Percentiles rank a stretch among this genome's conserved stretches.
Evolutionary conservation across 2,329 filamentous ascomycete genomes (phyloP).

Genomic region (Trichoderma asperellum): DNA sequence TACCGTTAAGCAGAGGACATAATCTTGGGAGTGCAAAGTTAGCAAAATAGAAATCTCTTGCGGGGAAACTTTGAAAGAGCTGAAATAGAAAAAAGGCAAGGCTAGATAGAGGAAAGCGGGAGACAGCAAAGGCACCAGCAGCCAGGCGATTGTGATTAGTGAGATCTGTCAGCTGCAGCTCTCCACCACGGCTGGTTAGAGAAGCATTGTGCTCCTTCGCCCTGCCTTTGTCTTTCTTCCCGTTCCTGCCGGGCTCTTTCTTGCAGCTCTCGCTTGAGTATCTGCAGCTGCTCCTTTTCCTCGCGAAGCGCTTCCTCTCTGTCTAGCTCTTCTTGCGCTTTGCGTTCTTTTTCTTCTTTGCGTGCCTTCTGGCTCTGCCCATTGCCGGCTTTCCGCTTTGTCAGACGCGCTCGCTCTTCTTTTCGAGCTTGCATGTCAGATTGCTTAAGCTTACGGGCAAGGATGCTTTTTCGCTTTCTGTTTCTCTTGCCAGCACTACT

Average conservation of each 20-base stretch:
- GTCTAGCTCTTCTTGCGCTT: conserved; percentile 31
- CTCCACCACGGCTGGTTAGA: conserved; percentile 27
- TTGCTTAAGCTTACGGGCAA: conserved; percentile 34
- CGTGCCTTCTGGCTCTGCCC: conserved; percentile 21
- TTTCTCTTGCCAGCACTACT: conserved; percentile 27
- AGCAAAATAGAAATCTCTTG: conserved; percentile 28
- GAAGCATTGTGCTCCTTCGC: conserved; percentile 17
- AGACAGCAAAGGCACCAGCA: neutral
- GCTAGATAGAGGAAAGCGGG: neutral
- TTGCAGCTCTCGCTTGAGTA: conserved; percentile 32
- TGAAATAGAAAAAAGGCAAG: conserved; percentile 11
- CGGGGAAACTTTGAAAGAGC: conserved; percentile 5
- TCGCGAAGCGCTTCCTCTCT: conserved; percentile 29
- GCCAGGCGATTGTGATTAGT: conserved; percentile 28
- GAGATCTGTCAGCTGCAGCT: conserved; percentile 32
- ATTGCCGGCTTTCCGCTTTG: conserved; percentile 22
- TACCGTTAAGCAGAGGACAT: conserved; percentile 84
- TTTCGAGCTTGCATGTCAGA: conserved; percentile 33
- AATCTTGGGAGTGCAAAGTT: conserved; percentile 56
- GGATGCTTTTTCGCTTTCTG: conserved; percentile 30
- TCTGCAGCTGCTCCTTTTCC: conserved; percentile 31
- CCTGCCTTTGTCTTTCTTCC: conserved; percentile 17
- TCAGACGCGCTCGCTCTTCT: conserved; percentile 25
- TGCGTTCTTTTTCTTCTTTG: conserved; percentile 30
- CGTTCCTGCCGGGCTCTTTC: conserved; percentile 30